Percentiles rank a stretch among this genome's conserved stretches.
These are phyloP conservation scores for Botrytis sinoallii DNA, from an alignment of 2,329 filamentous ascomycete species.

Conservation along the genomic window DNA sequence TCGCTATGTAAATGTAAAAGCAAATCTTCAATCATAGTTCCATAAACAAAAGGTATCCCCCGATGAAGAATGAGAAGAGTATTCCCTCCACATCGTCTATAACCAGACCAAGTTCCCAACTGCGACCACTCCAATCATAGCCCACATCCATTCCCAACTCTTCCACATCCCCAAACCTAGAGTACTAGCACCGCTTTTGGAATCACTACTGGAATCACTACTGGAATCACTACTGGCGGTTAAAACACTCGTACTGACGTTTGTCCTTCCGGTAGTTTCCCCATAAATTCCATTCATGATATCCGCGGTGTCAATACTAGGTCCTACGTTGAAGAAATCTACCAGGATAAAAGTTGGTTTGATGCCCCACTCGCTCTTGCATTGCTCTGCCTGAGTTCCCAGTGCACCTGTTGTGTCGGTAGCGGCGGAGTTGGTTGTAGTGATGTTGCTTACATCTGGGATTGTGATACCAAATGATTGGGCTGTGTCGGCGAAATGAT, in stretches of 20 bases:
- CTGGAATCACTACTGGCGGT: neutral
- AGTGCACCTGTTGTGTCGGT: slow-evolving; percentile 46
- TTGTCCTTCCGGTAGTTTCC: slow-evolving; percentile 27
- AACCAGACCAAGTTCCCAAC: neutral
- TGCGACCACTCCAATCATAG: slow-evolving; percentile 7
- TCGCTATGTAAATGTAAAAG: slow-evolving; percentile 26
- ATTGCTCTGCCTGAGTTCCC: slow-evolving; percentile 53
- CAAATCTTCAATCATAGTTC: slow-evolving; percentile 28
- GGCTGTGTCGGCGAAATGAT: slow-evolving; percentile 71
- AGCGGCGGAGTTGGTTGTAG: slow-evolving; percentile 62
- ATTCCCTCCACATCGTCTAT: neutral
- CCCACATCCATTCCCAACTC: slow-evolving; percentile 1
- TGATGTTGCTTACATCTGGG: slow-evolving; percentile 59
- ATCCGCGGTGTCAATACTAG: slow-evolving; percentile 68
- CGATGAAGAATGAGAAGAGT: neutral
- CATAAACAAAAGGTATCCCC: slow-evolving; percentile 22
- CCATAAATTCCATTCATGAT: slow-evolving; percentile 55
- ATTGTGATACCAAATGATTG: slow-evolving; percentile 54
- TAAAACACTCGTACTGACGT: slow-evolving; percentile 28
- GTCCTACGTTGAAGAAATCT: slow-evolving; percentile 74
- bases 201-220: neutral
- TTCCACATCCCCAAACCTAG: neutral
- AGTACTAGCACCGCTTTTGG: slow-evolving; percentile 16
- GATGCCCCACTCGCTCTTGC: slow-evolving; percentile 55
- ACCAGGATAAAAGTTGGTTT: slow-evolving; percentile 73